These are phyloP conservation scores for Raphanus sativus DNA, from an alignment of 345 rosid genomes.

Conservation along the genomic window DNA sequence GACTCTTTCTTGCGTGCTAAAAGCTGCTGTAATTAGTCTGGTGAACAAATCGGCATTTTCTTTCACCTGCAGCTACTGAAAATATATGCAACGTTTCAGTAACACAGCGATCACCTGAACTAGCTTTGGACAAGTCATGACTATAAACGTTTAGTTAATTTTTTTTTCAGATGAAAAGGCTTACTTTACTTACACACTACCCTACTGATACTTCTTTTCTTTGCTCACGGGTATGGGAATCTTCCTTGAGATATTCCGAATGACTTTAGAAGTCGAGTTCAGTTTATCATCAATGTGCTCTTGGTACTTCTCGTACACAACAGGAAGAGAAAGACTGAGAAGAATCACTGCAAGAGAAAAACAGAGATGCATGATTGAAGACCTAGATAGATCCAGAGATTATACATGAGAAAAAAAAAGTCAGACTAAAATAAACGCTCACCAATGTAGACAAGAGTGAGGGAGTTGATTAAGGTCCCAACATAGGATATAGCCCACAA, in stretches of 20 bases:
- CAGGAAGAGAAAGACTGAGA: constrained; percentile 68
- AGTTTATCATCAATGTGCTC: constrained; percentile 68
- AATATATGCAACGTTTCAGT: neutral
- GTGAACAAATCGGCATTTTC: neutral
- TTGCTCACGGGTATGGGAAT: constrained; percentile 49
- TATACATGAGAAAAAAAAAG: neutral
- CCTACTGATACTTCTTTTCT: constrained; percentile 73
- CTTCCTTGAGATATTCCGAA: constrained; percentile 54
- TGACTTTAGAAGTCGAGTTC: constrained; percentile 38
- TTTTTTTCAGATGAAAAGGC: constrained; percentile 11
- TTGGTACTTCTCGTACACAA: constrained; percentile 67
- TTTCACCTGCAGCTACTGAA: constrained; percentile 12
- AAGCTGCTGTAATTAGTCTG: constrained; percentile 23
- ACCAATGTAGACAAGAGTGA: constrained; percentile 80
- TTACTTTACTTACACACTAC: constrained; percentile 30
- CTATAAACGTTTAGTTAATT: neutral
- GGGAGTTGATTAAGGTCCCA: constrained; percentile 70
- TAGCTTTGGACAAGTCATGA: neutral
- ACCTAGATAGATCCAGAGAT: neutral
- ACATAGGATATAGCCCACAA: constrained; percentile 61
- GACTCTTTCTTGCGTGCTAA: neutral
- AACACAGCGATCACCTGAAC: neutral
- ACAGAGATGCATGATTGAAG: neutral
- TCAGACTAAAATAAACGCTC: constrained; percentile 27
- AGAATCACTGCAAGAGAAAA: constrained; percentile 53